phyloP scores from a whole-genome alignment of 1,284 basidiomycete species.

The Sporisorium iseilematis-ciliati region DNA sequence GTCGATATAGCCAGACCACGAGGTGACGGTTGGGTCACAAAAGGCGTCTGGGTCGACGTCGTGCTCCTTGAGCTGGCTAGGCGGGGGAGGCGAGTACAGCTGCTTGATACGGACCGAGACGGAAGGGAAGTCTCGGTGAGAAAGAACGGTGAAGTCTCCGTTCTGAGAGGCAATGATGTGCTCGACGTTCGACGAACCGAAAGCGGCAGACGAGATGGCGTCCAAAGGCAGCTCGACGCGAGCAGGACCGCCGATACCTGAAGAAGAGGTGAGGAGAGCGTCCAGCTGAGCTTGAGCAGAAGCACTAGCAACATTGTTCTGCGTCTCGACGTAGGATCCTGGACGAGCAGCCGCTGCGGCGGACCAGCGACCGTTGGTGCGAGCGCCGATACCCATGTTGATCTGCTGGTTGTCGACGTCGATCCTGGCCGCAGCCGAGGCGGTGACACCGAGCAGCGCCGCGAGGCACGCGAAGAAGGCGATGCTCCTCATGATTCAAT shows the following conservation, averaged over 20 bases:
- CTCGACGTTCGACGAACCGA: conserved; percentile 35
- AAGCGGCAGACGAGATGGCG: conserved; percentile 37
- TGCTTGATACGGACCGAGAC: conserved; percentile 60
- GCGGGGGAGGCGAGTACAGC: conserved; percentile 38
- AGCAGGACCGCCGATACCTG: conserved; percentile 33
- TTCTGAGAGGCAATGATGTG: conserved; percentile 48
- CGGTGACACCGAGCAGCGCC: conserved; percentile 32
- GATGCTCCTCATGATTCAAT: conserved; percentile 26
- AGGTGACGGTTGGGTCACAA: conserved; percentile 64
- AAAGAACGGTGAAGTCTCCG: conserved; percentile 50
- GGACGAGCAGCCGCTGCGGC: conserved; percentile 7
- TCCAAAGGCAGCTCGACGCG: conserved; percentile 54
- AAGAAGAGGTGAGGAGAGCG: conserved; percentile 13
- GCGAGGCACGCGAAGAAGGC: conserved; percentile 42
- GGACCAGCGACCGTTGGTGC: conserved; percentile 27
- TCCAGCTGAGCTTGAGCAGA: conserved; percentile 28
- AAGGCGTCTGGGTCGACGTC: conserved; percentile 59
- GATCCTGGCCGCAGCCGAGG: conserved; percentile 30
- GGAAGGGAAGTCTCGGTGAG: conserved; percentile 58
- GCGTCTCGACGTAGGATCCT: conserved; percentile 24
- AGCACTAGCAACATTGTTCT: background rate
- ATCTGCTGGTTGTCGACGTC: conserved; percentile 35
- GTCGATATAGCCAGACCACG: conserved; percentile 73
- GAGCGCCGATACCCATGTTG: conserved; percentile 35
- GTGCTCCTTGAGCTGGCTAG: conserved; percentile 30